Percentiles rank a stretch among this genome's conserved stretches.
Conservation (phyloP, 805 yeast genomes). For the Komagataella populi region DNA sequence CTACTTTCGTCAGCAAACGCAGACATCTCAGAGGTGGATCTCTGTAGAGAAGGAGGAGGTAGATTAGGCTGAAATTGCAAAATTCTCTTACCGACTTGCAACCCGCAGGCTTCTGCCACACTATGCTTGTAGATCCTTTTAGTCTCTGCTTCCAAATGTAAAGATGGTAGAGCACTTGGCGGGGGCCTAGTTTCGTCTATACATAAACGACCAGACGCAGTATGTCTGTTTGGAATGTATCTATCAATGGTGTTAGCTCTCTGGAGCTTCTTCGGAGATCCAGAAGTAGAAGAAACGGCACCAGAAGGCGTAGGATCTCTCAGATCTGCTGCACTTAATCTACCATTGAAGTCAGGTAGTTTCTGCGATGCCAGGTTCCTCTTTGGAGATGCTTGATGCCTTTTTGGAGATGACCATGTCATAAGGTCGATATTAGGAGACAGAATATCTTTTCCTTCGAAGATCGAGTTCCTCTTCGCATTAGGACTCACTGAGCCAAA, state of each 20-base stretch:
- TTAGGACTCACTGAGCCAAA: conserved; percentile 19
- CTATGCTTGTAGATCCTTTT: conserved; percentile 54
- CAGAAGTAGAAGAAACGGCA: background rate
- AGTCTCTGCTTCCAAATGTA: conserved; percentile 38
- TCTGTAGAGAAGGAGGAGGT: conserved; percentile 27
- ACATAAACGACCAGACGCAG: conserved; percentile 31
- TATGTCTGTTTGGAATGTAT: conserved; percentile 45
- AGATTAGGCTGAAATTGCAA: conserved; percentile 80
- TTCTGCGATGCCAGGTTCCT: background rate
- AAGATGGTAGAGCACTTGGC: conserved; percentile 27
- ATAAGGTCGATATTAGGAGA: background rate
- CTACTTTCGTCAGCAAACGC: conserved; percentile 4
- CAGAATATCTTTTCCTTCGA: conserved; percentile 12
- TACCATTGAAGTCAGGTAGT: background rate
- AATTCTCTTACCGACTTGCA: conserved; percentile 69
- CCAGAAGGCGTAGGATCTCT: conserved; percentile 9
- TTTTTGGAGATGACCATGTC: background rate
- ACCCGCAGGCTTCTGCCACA: conserved; percentile 92
- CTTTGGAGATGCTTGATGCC: background rate
- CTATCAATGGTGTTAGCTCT: conserved; percentile 33
- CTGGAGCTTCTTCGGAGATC: conserved; percentile 6
- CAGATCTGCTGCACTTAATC: conserved; percentile 9
- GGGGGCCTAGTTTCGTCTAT: conserved; percentile 22
- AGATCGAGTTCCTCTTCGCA: conserved; percentile 12
- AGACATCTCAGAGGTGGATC: conserved; percentile 8